Evolutionary conservation across 179 eudicot genomes (phyloP).

Genomic region (Spinacia oleracea): DNA sequence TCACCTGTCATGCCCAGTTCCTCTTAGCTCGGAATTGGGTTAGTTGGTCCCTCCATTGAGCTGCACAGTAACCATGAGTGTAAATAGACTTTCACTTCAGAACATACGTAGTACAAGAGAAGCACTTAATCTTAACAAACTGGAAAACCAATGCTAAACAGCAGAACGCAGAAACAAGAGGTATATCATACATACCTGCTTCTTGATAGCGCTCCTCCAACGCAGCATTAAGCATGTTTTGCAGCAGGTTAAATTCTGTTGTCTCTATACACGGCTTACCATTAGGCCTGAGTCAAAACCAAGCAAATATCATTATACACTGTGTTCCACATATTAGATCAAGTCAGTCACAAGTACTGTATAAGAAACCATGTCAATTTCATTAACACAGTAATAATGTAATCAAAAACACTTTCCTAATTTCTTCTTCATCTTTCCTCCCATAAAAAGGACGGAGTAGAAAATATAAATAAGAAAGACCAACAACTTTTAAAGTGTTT

Average conservation of each 20-base stretch:
- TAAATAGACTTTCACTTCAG: background rate
- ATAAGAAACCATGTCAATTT: background rate
- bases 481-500: background rate
- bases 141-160: background rate
- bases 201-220: conserved; percentile 77
- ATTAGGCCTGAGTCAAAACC: conserved; percentile 53
- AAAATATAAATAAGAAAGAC: background rate
- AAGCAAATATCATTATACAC: background rate
- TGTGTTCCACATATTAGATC: background rate
- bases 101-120: background rate
- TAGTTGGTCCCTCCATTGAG: conserved; percentile 81
- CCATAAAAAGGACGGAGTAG: too few relatives aligned
- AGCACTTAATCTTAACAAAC: background rate
- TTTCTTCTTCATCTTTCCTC: too few relatives aligned
- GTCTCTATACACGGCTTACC: conserved; percentile 64
- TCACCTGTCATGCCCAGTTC: conserved; percentile 73
- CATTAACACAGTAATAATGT: background rate
- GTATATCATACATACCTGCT: conserved; percentile 55
- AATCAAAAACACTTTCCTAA: too few relatives aligned
- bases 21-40: conserved; percentile 65
- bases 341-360: background rate
- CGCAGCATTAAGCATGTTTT: conserved; percentile 79
- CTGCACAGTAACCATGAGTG: conserved; percentile 34
- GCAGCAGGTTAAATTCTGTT: conserved; percentile 61
- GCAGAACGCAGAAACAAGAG: too few relatives aligned